These are phyloP conservation scores for Didymella pomorum DNA, from an alignment of 2,329 filamentous ascomycete genomes.

Conservation along the genomic window DNA sequence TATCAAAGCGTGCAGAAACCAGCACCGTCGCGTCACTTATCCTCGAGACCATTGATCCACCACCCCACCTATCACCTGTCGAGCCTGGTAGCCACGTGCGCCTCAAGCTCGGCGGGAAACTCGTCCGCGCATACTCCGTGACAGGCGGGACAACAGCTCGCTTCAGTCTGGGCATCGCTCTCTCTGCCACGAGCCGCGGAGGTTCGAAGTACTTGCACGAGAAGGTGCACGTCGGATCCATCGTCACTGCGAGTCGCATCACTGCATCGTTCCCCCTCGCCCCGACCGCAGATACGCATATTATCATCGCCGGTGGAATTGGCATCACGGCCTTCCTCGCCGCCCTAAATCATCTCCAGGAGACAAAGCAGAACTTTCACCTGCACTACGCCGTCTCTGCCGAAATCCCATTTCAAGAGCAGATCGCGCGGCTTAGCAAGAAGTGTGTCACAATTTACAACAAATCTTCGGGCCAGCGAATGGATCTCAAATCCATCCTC, in stretches of 20 bases:
- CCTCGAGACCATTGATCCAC: conserved; percentile 56
- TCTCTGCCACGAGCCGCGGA: conserved; percentile 64
- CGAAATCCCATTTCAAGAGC: conserved; percentile 65
- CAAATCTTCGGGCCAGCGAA: conserved; percentile 58
- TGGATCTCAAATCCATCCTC: conserved; percentile 62
- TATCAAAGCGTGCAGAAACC: conserved; percentile 62
- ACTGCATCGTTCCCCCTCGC: conserved; percentile 59
- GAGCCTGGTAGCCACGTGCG: conserved; percentile 63
- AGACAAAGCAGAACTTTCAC: conserved; percentile 52
- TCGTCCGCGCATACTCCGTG: conserved; percentile 68
- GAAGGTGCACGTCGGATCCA: conserved; percentile 56
- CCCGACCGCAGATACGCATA: conserved; percentile 62
- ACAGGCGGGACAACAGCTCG: conserved; percentile 59
- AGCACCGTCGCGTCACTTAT: conserved; percentile 60
- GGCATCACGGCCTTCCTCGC: conserved; percentile 71
- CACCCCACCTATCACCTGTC: conserved; percentile 44
- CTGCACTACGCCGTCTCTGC: conserved; percentile 67
- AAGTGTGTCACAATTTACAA: conserved; percentile 62
- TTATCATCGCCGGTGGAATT: conserved; percentile 71
- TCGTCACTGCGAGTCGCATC: conserved; percentile 61
- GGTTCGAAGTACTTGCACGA: conserved; percentile 68
- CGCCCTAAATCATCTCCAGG: conserved; percentile 53
- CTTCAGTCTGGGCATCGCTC: conserved; percentile 67
- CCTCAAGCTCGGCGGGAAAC: conserved; percentile 64
- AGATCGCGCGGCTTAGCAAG: conserved; percentile 54